Percentiles rank a stretch among this genome's conserved stretches.
Evolutionary conservation across 2,329 filamentous ascomycete genomes (phyloP).

Genomic region (Capronia coronata): DNA sequence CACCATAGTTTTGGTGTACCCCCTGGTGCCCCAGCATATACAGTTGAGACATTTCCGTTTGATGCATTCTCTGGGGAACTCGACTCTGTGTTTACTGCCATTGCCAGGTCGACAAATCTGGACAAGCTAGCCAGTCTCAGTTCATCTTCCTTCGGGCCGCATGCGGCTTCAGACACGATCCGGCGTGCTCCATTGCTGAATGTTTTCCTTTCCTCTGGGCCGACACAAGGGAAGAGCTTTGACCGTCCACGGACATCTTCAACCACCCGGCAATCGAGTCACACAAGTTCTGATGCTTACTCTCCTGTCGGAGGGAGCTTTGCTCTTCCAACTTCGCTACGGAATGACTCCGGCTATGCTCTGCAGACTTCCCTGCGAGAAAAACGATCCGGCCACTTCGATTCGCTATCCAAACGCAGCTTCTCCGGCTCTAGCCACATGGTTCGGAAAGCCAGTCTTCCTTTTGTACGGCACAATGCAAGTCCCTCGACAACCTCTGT

Average conservation of each 20-base stretch:
- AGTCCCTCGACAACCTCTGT: slow-evolving; percentile 42
- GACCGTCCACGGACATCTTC: slow-evolving; percentile 66
- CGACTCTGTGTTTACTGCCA: slow-evolving; percentile 67
- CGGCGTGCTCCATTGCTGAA: slow-evolving; percentile 71
- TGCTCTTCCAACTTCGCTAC: slow-evolving; percentile 69
- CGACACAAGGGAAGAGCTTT: slow-evolving; percentile 33
- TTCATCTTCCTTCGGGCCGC: slow-evolving; percentile 76
- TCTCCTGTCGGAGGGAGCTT: slow-evolving; percentile 76
- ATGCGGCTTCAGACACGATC: slow-evolving; percentile 46
- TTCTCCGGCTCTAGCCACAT: slow-evolving; percentile 58
- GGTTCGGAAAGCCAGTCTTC: slow-evolving; percentile 56
- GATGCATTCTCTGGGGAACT: slow-evolving; percentile 87
- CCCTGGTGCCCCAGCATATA: slow-evolving; percentile 84
- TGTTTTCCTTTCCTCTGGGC: slow-evolving; percentile 73
- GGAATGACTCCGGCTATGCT: slow-evolving; percentile 86
- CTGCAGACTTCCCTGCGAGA: slow-evolving; percentile 79
- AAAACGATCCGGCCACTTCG: slow-evolving; percentile 90
- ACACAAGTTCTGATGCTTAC: slow-evolving; percentile 47
- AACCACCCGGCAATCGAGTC: slow-evolving; percentile 48
- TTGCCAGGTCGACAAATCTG: slow-evolving; percentile 63
- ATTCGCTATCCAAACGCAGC: slow-evolving; percentile 72
- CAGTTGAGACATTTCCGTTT: slow-evolving; percentile 84
- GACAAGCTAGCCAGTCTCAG: slow-evolving; percentile 84
- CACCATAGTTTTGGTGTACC: slow-evolving; percentile 79
- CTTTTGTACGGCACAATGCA: slow-evolving; percentile 60